Conservation (phyloP, 805 yeast genomes). For the Yarrowia alimentaria region DNA sequence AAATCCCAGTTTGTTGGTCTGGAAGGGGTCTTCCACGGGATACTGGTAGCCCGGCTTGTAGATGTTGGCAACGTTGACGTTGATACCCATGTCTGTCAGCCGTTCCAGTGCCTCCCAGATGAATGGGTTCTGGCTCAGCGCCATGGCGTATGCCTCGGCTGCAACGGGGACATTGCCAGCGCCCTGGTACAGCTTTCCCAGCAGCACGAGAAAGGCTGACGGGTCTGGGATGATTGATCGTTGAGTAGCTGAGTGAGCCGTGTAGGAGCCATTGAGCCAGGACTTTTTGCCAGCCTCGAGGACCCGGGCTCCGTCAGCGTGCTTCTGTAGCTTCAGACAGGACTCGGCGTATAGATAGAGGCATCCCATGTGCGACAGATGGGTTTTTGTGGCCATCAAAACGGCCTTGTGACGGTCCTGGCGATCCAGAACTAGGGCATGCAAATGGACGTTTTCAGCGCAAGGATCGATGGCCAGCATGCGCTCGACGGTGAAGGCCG, state of each 20-base stretch:
- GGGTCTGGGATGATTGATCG: conserved; percentile 54
- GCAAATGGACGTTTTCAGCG: conserved; percentile 60
- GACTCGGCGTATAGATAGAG: conserved; percentile 70
- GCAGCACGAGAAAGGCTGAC: conserved; percentile 63
- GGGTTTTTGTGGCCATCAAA: conserved; percentile 48
- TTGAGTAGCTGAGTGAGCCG: conserved; percentile 27
- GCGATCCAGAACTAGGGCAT: conserved; percentile 64
- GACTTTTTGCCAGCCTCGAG: conserved; percentile 28
- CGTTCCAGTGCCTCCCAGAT: conserved; percentile 85
- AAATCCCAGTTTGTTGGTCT: neutral
- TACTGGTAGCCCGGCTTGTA: conserved; percentile 31
- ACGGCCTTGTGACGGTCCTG: conserved; percentile 62
- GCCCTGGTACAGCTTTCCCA: conserved; percentile 65
- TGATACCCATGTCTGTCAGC: conserved; percentile 68
- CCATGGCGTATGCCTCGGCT: conserved; percentile 62
- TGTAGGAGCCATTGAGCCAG: conserved; percentile 6
- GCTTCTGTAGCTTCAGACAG: conserved; percentile 54
- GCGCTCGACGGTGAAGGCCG: conserved; percentile 84
- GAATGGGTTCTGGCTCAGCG: conserved; percentile 71
- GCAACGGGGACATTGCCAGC: conserved; percentile 64
- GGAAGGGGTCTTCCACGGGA: conserved; percentile 23
- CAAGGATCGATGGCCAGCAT: conserved; percentile 60
- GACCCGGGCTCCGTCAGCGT: conserved; percentile 55
- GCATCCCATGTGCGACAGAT: conserved; percentile 65
- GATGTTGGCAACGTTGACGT: conserved; percentile 53